Conservation (phyloP, 2,329 filamentous ascomycete genomes). For the Fusarium sp. region DNA sequence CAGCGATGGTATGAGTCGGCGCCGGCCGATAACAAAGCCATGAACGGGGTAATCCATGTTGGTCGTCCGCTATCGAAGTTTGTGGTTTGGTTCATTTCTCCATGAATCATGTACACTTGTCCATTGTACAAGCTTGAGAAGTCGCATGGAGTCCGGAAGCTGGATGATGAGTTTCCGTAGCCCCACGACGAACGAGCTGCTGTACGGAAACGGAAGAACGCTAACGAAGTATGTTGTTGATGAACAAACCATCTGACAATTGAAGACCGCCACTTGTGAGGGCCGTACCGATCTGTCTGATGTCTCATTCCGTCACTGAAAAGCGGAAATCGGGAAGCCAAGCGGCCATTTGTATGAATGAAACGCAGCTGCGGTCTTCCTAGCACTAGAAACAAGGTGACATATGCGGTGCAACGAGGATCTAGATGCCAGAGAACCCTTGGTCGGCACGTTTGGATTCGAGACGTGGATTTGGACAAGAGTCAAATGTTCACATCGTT, state of each 20-base stretch:
- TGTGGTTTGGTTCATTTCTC: not conserved
- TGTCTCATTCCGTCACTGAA: not conserved
- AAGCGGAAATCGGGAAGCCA: not conserved
- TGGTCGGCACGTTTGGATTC: not conserved
- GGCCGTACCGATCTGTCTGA: not conserved
- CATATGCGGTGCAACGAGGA: not conserved
- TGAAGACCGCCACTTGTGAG: not conserved
- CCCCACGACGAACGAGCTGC: not conserved
- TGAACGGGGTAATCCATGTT: not conserved
- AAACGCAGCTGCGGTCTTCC: not conserved
- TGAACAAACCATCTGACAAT: not conserved
- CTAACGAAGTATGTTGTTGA: constrained; percentile 2
- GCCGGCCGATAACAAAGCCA: not conserved
- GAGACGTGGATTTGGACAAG: not conserved
- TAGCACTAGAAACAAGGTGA: not conserved
- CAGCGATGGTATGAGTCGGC: not conserved
- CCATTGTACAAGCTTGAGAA: not conserved
- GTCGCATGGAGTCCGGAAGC: not conserved
- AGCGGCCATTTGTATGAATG: not conserved
- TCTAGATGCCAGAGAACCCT: constrained; percentile 5
- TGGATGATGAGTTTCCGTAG: not conserved
- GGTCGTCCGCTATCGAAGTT: constrained; percentile 1
- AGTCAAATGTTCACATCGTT: not conserved
- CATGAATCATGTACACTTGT: constrained; percentile 13
- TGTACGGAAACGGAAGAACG: constrained; percentile 19